phyloP scores from a whole-genome alignment of 352 stramenopile genomes.

The Phytophthora cactorum region DNA sequence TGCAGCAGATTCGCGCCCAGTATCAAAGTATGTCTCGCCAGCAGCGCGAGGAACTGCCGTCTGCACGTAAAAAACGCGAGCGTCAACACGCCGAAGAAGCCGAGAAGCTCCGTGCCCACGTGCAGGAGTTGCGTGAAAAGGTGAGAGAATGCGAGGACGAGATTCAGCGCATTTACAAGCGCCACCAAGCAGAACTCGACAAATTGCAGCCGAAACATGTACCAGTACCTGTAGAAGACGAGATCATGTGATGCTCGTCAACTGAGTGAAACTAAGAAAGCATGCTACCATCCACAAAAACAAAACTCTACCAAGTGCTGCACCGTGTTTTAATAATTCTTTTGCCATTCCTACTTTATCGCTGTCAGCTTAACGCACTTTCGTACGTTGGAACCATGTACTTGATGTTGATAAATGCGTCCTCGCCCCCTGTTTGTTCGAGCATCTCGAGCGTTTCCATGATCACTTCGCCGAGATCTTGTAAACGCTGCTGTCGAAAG shows the following conservation, averaged over 20 bases:
- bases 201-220: constrained; percentile 36
- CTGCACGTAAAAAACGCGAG: constrained; percentile 46
- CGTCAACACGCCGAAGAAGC: constrained; percentile 54
- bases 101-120: constrained; percentile 59
- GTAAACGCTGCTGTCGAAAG: constrained; percentile 81
- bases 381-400: constrained; percentile 98
- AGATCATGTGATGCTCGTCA: constrained; percentile 14
- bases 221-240: constrained; percentile 32
- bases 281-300: background rate
- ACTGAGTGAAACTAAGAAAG: constrained; percentile 15
- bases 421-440: constrained; percentile 81
- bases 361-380: constrained; percentile 28
- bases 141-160: constrained; percentile 84
- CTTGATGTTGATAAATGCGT: constrained; percentile 96
- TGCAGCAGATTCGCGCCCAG: constrained; percentile 67
- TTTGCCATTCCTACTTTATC: background rate
- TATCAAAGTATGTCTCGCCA: constrained; percentile 53
- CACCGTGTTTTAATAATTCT: background rate
- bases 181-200: constrained; percentile 50
- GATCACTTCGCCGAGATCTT: constrained; percentile 89
- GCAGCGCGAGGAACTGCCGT: constrained; percentile 41
- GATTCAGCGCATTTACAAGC: constrained; percentile 76
- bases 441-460: constrained; percentile 90
- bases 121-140: constrained; percentile 71
- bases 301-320: too few species aligned